Percentiles rank a stretch among this genome's conserved stretches.
Conservation (phyloP, 148 eudicot species). For the Rhododendron molle region DNA sequence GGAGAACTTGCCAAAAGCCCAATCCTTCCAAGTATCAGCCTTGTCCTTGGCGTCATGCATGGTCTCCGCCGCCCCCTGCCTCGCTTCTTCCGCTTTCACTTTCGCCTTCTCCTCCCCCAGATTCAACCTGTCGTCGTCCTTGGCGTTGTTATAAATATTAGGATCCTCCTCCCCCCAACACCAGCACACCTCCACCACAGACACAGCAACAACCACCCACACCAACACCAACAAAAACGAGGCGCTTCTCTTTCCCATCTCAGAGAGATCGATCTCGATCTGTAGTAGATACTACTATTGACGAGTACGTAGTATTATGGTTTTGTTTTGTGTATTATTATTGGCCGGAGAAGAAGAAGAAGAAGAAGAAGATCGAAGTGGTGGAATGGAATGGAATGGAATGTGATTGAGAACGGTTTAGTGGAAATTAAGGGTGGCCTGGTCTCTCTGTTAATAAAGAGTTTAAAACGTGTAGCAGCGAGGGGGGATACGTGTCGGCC, state of each 20-base stretch:
- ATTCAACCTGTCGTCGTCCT: background rate
- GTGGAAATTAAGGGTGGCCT: background rate
- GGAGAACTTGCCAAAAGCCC: conserved; percentile 26
- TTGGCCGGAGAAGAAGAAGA: no score
- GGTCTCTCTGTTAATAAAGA: background rate
- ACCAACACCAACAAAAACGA: background rate
- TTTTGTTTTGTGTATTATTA: no score
- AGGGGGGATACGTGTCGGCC: background rate
- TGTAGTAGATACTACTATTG: no score
- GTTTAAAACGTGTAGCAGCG: background rate
- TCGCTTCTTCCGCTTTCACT: background rate
- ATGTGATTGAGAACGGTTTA: background rate
- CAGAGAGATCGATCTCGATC: no score
- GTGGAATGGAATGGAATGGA: background rate
- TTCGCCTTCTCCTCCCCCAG: background rate
- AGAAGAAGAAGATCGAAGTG: background rate
- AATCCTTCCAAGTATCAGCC: conserved; percentile 24
- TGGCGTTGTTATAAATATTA: background rate
- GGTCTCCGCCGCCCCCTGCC: conserved; percentile 6
- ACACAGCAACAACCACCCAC: conserved; percentile 12
- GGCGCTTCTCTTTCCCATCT: background rate
- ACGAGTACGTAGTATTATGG: no score
- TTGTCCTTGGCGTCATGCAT: conserved; percentile 12
- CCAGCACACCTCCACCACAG: conserved; percentile 10
- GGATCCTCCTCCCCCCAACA: conserved; percentile 8